These are phyloP conservation scores for Sporothrix schenckii DNA, from an alignment of 2,329 filamentous ascomycete genomes.

Conservation along the genomic window DNA sequence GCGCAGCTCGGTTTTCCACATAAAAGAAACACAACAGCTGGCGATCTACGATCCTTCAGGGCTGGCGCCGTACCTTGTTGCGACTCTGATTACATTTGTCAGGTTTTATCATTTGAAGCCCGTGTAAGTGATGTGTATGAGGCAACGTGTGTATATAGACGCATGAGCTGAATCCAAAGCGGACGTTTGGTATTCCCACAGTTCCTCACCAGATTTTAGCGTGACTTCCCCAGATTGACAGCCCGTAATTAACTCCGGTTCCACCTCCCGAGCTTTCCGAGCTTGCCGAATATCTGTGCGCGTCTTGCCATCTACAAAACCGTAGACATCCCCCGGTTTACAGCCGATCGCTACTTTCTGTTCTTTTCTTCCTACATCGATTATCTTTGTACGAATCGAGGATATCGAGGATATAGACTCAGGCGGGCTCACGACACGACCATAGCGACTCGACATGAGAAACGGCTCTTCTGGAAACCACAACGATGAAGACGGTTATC, in stretches of 20 bases:
- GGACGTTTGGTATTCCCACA: not conserved
- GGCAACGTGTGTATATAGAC: not conserved
- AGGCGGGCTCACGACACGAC: not conserved
- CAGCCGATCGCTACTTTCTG: not conserved
- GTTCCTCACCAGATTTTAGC: not conserved
- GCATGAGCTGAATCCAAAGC: too few species aligned
- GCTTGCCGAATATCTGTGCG: not conserved
- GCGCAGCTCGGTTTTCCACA: not conserved
- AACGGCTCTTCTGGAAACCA: not conserved
- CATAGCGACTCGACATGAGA: not conserved
- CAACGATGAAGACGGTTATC: not conserved
- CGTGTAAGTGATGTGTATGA: not conserved
- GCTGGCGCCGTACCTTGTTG: not conserved
- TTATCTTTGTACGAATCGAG: not conserved
- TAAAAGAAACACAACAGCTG: not conserved
- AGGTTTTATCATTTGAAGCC: not conserved
- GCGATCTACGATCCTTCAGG: not conserved
- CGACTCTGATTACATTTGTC: not conserved
- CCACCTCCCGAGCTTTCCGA: constrained; percentile 4
- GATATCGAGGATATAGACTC: not conserved
- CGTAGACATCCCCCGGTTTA: not conserved
- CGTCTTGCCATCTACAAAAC: constrained; percentile 6
- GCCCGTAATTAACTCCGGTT: not conserved
- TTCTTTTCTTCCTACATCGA: not conserved
- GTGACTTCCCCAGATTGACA: constrained; percentile 3